These are phyloP conservation scores for Penicillium hesseltinei DNA, from an alignment of 2,329 filamentous ascomycete species.

Conservation along the genomic window DNA sequence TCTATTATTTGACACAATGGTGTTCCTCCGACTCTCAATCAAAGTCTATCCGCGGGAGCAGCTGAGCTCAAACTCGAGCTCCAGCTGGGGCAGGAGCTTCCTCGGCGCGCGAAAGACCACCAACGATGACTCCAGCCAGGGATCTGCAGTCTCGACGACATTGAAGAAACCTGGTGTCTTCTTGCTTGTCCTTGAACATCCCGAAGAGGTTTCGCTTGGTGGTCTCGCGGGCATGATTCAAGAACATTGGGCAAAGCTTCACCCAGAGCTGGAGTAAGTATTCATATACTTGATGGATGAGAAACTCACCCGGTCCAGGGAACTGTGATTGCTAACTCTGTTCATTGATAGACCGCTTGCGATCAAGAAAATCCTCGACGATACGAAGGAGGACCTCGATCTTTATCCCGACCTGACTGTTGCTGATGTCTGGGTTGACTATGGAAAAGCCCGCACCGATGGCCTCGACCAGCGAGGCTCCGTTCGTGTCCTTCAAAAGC, in stretches of 20 bases:
- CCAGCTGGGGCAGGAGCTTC: neutral
- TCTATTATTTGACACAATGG: constrained; percentile 22
- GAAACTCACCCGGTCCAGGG: no score
- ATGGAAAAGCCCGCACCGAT: constrained; percentile 34
- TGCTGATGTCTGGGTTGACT: constrained; percentile 41
- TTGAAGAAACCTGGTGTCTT: constrained; percentile 29
- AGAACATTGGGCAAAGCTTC: constrained; percentile 35
- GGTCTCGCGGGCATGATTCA: constrained; percentile 33
- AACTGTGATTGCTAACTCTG: constrained; percentile 2
- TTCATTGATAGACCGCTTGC: constrained; percentile 29
- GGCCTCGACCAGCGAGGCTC: constrained; percentile 36
- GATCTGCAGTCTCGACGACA: neutral
- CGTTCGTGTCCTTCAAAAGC: constrained; percentile 37
- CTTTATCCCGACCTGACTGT: constrained; percentile 36
- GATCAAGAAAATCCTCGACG: constrained; percentile 41
- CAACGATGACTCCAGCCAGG: constrained; percentile 16
- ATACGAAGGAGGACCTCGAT: constrained; percentile 32
- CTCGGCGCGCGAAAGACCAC: constrained; percentile 15
- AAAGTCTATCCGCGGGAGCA: constrained; percentile 34
- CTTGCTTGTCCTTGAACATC: constrained; percentile 31
- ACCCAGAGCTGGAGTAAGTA: constrained; percentile 35
- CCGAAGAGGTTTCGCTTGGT: constrained; percentile 33
- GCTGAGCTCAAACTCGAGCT: constrained; percentile 12
- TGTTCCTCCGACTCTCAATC: constrained; percentile 38
- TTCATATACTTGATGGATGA: neutral